Base-by-base conservation (phyloP, 139 green algal genomes). In the Eudorina sp. region DNA sequence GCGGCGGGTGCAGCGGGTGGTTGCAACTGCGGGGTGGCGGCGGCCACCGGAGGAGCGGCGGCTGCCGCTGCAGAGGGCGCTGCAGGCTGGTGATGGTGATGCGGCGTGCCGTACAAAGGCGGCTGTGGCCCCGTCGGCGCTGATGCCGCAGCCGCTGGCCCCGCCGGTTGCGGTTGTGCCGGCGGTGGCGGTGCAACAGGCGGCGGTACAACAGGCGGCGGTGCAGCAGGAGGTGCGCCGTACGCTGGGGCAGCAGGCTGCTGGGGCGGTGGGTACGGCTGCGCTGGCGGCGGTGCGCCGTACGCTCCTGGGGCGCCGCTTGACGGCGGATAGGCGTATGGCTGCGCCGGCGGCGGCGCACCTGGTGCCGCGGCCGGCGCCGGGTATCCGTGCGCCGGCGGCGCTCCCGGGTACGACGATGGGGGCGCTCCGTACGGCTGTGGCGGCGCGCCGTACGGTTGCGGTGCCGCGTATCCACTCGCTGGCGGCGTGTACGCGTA, bases 401-500 rank as follows among this genome's bases (percentile, higher is more conserved):
- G 58, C 31, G 64, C 64, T 18, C 60, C 40, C 5, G 60, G 7
- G 79, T 76, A 76, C n/a, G 45, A 9, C 7, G 73, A n/a, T 1
- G 25, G 27, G 0, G 51, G 34, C 53, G 53, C 38, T 8, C 4
- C 36, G 60, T 73, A 73, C 23, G 34, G 78, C 29, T 18, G 55
- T 14, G 77, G 34, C 7, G 77, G 36, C 0, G 46, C 36, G 21
- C 21, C 36, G 53, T 72, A 72, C 4, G 19, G 58, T 38, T 70
- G 79, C 27, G 79, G 38, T 29, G 77, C 53, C 18, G 77, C n/a
- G 25, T 84, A 84, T 41, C 45, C 45, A 25, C 23, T 36, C 55
- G 78, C 36, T 14, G 58, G 79, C 43, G 79, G 60, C n/a, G n/a
- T n/a, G 45, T 76, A 86, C n/a, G n/a, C n/a, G 55, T 86, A 85